A percentile compares a stretch with the other conserved stretches of the same genome.
Conservation (phyloP, 768 basidiomycete genomes). For the Amanita muscaria region DNA sequence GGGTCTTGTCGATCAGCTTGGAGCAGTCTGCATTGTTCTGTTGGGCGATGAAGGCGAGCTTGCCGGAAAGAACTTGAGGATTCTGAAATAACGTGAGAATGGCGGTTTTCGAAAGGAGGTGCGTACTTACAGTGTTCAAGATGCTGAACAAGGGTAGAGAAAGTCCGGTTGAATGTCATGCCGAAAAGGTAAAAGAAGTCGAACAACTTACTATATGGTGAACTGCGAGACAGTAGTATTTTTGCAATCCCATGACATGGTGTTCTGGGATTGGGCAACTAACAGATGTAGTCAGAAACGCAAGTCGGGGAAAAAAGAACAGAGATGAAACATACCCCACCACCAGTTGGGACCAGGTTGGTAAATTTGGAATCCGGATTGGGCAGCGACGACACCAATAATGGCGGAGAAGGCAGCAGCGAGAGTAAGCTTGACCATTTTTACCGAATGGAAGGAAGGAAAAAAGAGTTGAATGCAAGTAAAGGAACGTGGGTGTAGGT, state of each 20-base stretch:
- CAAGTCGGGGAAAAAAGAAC: neutral
- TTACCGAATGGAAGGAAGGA: neutral
- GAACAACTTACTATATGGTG: constrained; percentile 7
- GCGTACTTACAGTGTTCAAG: constrained; percentile 5
- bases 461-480: neutral
- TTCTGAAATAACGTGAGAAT: neutral
- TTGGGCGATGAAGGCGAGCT: constrained; percentile 8
- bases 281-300: neutral
- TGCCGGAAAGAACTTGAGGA: constrained; percentile 4
- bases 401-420: constrained; percentile 4
- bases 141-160: constrained; percentile 1
- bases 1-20: neutral
- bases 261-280: constrained; percentile 5
- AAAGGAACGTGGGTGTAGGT: constrained; percentile 8
- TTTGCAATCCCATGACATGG: constrained; percentile 8
- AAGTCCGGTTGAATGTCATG: neutral
- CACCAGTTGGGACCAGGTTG: constrained; percentile 2
- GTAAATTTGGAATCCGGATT: neutral
- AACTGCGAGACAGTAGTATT: constrained; percentile 4
- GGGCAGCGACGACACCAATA: neutral
- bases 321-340: constrained; percentile 4
- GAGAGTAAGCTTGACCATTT: constrained; percentile 7
- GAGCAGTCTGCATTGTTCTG: constrained; percentile 7
- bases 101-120: neutral
- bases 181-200: neutral